A percentile compares a stretch with the other conserved stretches of the same genome.
Evolutionary conservation across 208 protist species (phyloP).

Genomic region (Vickermania spadyakhi): DNA sequence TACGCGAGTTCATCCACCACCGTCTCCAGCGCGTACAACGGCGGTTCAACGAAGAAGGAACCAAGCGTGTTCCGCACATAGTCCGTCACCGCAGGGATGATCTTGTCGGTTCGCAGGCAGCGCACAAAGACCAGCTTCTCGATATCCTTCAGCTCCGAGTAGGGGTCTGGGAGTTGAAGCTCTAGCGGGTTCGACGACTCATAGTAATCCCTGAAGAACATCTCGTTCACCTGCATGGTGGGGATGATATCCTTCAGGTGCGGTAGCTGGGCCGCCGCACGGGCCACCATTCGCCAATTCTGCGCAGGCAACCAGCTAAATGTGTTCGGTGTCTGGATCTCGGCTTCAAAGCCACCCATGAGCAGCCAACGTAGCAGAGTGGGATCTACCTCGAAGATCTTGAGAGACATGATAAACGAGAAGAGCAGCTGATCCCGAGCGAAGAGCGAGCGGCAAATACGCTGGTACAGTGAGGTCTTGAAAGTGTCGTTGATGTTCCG

Average conservation of each 20-base stretch:
- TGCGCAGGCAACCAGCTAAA: slow-evolving; percentile 86
- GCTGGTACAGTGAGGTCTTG: slow-evolving; percentile 78
- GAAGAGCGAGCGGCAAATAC: slow-evolving; percentile 91
- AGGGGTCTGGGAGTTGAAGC: slow-evolving; percentile 54
- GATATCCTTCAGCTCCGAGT: slow-evolving; percentile 50
- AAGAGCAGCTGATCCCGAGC: slow-evolving; percentile 91
- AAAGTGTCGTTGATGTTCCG: slow-evolving; percentile 79
- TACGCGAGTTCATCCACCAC: slow-evolving; percentile 84
- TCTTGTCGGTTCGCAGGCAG: slow-evolving; percentile 93
- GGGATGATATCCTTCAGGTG: slow-evolving; percentile 31
- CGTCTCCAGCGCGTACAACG: slow-evolving; percentile 91
- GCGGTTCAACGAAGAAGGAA: slow-evolving; percentile 85
- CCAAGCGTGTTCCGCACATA: slow-evolving; percentile 85
- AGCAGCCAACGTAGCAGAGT: slow-evolving; percentile 88
- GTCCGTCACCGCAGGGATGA: slow-evolving; percentile 88
- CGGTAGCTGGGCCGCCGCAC: slow-evolving; percentile 58
- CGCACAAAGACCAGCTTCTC: slow-evolving; percentile 90
- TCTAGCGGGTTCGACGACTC: slow-evolving; percentile 78
- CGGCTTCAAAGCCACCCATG: slow-evolving; percentile 75
- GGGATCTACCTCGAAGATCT: slow-evolving; percentile 86
- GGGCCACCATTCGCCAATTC: slow-evolving; percentile 82
- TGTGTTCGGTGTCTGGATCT: slow-evolving; percentile 26
- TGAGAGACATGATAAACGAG: slow-evolving; percentile 92
- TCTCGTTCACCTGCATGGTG: slow-evolving; percentile 32
- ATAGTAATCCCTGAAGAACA: slow-evolving; percentile 75